phyloP scores from a whole-genome alignment of 2,329 filamentous ascomycete genomes.

The Clarireedia monteithiana region DNA sequence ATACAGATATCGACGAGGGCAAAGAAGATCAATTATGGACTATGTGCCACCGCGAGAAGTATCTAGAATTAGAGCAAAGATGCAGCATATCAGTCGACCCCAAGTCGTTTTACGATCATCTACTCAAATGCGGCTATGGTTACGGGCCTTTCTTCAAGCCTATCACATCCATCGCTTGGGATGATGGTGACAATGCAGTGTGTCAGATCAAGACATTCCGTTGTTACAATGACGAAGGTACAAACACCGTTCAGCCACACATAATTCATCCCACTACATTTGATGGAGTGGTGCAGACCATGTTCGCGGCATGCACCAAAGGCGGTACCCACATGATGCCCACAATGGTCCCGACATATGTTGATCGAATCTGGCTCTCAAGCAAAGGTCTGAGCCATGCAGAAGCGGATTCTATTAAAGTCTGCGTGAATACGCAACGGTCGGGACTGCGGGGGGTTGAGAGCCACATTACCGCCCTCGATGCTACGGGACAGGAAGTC shows the following conservation, averaged over 20 bases:
- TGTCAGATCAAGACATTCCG: conserved; percentile 14
- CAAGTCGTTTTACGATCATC: not conserved
- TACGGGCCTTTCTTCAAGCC: not conserved
- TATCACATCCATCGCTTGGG: not conserved
- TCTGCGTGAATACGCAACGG: too few species aligned
- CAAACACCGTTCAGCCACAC: not conserved
- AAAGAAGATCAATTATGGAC: not conserved
- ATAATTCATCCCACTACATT: not conserved
- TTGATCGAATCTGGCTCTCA: not conserved
- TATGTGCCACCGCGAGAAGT: not conserved
- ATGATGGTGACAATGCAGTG: conserved; percentile 15
- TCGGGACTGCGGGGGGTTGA: too few species aligned
- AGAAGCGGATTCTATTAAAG: too few species aligned
- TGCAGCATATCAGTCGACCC: not conserved
- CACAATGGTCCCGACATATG: not conserved
- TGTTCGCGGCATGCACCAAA: not conserved
- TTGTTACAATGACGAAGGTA: too few species aligned
- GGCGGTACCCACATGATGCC: not conserved
- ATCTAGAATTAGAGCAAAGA: not conserved
- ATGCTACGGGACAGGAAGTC: too few species aligned
- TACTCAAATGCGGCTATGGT: conserved; percentile 32
- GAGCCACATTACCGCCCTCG: too few species aligned
- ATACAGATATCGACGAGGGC: not conserved
- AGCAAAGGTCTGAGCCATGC: not conserved
- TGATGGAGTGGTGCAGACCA: not conserved